Base-by-base conservation (phyloP, 306 rosid species). In the Castanospermum australe region DNA sequence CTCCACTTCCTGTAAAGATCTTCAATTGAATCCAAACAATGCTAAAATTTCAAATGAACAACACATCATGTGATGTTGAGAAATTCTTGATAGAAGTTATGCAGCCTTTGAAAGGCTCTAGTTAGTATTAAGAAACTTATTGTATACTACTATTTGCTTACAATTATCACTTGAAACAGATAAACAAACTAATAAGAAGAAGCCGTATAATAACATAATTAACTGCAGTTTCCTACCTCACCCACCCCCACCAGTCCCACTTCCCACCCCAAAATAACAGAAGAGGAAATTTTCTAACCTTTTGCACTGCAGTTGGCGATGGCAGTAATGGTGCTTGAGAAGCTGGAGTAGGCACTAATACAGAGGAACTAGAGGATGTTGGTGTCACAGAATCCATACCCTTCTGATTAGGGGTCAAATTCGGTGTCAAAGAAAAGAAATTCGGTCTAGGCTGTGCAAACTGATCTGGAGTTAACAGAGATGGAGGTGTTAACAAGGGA, bases 301-400 rank as follows among this genome's bases (percentile, higher is more conserved):
- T 84, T 74, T 60, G 89, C 62, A 82, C 22, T 9, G 84, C 67
- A 65, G 62, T 79, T 7, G 92, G 94, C 75, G 78, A 79, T 11
- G 90, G 92, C n/a, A 90, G 87, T 41, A 87, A 50, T 54, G 93
- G 85, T 75, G 84, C 83, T 84, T 76, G 88, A 81, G 82, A 72
- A 13, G 64, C 71, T 54, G 79, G 81, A 80, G 74, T 32, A 30
- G 90, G 83, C 68, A 84, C 55, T 32, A 60, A 52, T 22, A 81
- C 74, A 13, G 84, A 65, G 79, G 83, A 76, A 76, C 80, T 67
- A 78, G 71, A 63, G 74, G 91, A 61, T 24, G 81, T 9, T 65
- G 52, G 76, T 73, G 72, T 65, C 57, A 32, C 41, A 41, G 75
- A 38, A 55, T 61, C 84, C 59, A 83, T 51, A 48, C 76, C 82